These are phyloP conservation scores for Fistulinella cinereoalba DNA, from an alignment of 1,284 basidiomycete genomes.

Conservation along the genomic window DNA sequence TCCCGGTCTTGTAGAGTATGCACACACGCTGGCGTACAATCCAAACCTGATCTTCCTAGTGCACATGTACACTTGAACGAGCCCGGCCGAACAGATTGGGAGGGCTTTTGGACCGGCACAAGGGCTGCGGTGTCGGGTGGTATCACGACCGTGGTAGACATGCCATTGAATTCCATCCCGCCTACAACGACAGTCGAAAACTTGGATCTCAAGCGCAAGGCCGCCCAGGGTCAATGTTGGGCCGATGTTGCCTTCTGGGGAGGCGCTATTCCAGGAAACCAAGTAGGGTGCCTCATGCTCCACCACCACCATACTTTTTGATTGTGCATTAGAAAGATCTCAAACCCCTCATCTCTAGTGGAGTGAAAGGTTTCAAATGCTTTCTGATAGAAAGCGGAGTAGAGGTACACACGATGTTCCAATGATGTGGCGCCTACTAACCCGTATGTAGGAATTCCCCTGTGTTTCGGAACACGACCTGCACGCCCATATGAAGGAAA, in stretches of 20 bases:
- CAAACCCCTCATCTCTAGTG: conserved; percentile 64
- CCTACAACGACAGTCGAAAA: conserved; percentile 84
- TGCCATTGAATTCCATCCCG: conserved; percentile 94
- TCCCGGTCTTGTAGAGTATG: conserved; percentile 68
- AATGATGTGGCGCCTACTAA: conserved; percentile 2
- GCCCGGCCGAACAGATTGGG: conserved; percentile 90
- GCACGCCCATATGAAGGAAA: conserved; percentile 62
- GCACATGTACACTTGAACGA: conserved; percentile 93
- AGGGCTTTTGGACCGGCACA: conserved; percentile 91
- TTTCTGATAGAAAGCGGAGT: conserved; percentile 94
- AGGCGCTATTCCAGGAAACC: conserved; percentile 87
- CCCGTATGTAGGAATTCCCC: conserved; percentile 75
- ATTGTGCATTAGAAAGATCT: conserved; percentile 49
- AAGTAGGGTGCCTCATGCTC: conserved; percentile 41
- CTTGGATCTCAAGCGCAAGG: conserved; percentile 65
- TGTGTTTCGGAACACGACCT: conserved; percentile 75
- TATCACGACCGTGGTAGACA: conserved; percentile 89
- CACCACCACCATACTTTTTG: background rate
- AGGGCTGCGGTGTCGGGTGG: conserved; percentile 86
- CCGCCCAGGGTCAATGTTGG: conserved; percentile 73
- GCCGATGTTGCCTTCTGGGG: conserved; percentile 94
- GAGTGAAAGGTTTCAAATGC: conserved; percentile 93
- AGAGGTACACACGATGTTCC: conserved; percentile 51
- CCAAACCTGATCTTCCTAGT: conserved; percentile 39
- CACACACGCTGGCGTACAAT: background rate